These are phyloP conservation scores for Astrothelium macrocarpum DNA, from an alignment of 495 filamentous ascomycete species.

Conservation along the genomic window DNA sequence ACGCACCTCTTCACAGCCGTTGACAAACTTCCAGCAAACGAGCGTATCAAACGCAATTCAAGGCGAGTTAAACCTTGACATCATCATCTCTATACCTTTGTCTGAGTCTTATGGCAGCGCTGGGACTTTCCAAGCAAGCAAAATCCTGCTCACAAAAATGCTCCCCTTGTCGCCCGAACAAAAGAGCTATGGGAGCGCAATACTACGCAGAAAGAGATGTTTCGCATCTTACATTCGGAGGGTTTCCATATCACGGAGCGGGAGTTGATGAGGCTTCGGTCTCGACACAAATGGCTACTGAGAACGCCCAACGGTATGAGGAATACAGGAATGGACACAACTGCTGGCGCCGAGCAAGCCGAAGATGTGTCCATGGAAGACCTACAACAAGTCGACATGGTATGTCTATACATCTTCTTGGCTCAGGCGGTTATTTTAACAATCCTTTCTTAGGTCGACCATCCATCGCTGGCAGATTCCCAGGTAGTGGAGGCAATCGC, in stretches of 20 bases:
- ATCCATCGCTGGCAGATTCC: neutral
- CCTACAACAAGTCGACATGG: neutral
- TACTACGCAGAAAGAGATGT: constrained; percentile 59
- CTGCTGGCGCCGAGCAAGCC: neutral
- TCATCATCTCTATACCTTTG: constrained; percentile 9
- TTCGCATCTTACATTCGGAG: constrained; percentile 55
- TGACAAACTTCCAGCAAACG: constrained; percentile 46
- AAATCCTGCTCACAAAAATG: constrained; percentile 58
- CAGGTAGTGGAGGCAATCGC: neutral
- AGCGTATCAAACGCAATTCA: constrained; percentile 63
- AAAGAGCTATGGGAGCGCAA: constrained; percentile 71
- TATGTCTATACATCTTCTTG: neutral
- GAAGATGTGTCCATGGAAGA: constrained; percentile 1
- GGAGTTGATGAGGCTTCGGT: constrained; percentile 56
- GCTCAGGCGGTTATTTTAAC: neutral
- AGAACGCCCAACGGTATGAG: constrained; percentile 51
- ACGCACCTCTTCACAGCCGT: neutral
- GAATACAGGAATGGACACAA: constrained; percentile 16
- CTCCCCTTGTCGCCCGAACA: constrained; percentile 52
- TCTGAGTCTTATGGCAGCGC: constrained; percentile 25
- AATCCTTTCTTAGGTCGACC: neutral
- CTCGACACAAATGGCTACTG: constrained; percentile 54
- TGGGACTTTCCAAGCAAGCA: constrained; percentile 72
- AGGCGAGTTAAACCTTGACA: constrained; percentile 21
- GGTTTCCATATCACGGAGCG: constrained; percentile 63